Conservation (phyloP, 2,329 filamentous ascomycete species). For the Raffaelea deltoideospora region DNA sequence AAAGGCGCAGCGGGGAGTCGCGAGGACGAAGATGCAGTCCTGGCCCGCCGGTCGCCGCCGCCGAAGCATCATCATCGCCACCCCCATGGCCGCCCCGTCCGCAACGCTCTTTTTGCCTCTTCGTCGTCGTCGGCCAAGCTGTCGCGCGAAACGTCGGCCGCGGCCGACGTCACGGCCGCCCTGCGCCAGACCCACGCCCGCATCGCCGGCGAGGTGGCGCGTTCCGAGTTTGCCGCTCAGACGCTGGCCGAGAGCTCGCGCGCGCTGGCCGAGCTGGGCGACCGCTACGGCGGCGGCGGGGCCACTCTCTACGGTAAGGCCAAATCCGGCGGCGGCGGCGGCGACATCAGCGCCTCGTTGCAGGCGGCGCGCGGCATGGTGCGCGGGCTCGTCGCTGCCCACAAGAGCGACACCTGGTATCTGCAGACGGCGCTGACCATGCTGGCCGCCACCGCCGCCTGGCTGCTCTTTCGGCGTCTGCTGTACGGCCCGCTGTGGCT, state of each 20-base stretch:
- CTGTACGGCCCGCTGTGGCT: conserved; percentile 85
- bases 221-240: conserved; percentile 80
- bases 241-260: conserved; percentile 73
- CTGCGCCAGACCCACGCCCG: conserved; percentile 75
- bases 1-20: too few relatives aligned
- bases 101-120: conserved; percentile 18
- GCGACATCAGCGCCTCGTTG: conserved; percentile 62
- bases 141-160: conserved; percentile 52
- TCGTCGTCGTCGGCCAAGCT: too few relatives aligned
- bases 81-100: conserved; percentile 9
- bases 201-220: conserved; percentile 70
- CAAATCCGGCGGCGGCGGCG: conserved; percentile 66
- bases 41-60: too few relatives aligned
- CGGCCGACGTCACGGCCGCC: conserved; percentile 69
- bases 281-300: conserved; percentile 69
- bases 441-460: conserved; percentile 59
- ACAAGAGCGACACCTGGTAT: conserved; percentile 98
- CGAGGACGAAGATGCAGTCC: too few relatives aligned
- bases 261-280: conserved; percentile 64
- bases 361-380: conserved; percentile 60
- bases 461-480: conserved; percentile 73
- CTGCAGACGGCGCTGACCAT: conserved; percentile 80
- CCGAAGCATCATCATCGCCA: conserved; percentile 2
- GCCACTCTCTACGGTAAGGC: too few relatives aligned
- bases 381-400: conserved; percentile 63